Conservation (phyloP, 805 yeast genomes). For the Kuraishia molischiana region DNA sequence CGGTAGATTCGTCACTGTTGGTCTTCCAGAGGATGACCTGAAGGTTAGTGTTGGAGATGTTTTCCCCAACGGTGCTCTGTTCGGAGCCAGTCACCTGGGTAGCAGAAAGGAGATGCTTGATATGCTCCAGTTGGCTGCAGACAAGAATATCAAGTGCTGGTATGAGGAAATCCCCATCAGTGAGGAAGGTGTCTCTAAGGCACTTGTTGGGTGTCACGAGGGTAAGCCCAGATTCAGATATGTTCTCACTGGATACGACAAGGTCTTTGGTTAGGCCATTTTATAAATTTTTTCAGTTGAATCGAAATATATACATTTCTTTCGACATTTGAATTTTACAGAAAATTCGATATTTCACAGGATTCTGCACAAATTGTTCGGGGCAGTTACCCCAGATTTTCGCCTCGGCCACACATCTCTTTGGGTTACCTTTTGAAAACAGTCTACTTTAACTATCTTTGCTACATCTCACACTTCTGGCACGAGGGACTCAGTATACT, state of each 20-base stretch:
- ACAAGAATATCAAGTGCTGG: constrained; percentile 52
- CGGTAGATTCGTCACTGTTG: constrained; percentile 54
- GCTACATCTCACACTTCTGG: too few relatives aligned
- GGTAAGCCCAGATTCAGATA: constrained; percentile 59
- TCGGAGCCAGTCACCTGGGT: constrained; percentile 54
- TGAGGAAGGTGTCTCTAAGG: constrained; percentile 42
- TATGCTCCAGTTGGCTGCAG: constrained; percentile 55
- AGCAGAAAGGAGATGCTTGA: constrained; percentile 56
- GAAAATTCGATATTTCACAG: too few relatives aligned
- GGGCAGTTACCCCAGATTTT: too few relatives aligned
- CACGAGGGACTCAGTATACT: too few relatives aligned
- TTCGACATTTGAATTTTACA: too few relatives aligned
- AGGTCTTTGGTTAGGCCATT: constrained; percentile 22
- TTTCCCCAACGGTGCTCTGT: constrained; percentile 32
- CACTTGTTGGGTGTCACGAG: constrained; percentile 40
- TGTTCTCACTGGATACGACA: constrained; percentile 46
- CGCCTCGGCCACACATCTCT: too few relatives aligned
- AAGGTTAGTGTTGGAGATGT: constrained; percentile 31
- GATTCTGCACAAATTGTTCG: too few relatives aligned
- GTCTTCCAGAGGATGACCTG: constrained; percentile 47
- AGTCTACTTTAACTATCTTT: too few relatives aligned
- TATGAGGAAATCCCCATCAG: constrained; percentile 47
- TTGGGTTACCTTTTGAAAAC: too few relatives aligned
- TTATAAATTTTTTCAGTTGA: background rate
- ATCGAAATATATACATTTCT: too few relatives aligned